A percentile compares a stretch with the other conserved stretches of the same genome.
These are phyloP conservation scores for Thermoascus crustaceus DNA, from an alignment of 2,329 filamentous ascomycete species.

Conservation along the genomic window DNA sequence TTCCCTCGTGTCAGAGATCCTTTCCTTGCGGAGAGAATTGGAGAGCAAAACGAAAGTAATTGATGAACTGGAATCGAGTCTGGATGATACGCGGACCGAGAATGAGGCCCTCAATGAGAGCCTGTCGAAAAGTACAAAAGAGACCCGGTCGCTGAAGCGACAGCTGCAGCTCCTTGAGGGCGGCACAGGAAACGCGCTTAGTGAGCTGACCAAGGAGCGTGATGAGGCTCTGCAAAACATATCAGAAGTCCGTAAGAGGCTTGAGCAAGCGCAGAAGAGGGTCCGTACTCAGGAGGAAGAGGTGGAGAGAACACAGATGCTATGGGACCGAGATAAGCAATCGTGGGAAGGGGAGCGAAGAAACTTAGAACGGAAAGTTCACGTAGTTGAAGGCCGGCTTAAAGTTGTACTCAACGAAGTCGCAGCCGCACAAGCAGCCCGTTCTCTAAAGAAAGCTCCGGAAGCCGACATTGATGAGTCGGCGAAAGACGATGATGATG, in stretches of 20 bases:
- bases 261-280: constrained; percentile 72
- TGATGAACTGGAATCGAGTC: constrained; percentile 67
- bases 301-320: constrained; percentile 63
- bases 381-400: constrained; percentile 80
- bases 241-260: constrained; percentile 63
- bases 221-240: constrained; percentile 71
- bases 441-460: constrained; percentile 22
- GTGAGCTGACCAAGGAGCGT: constrained; percentile 74
- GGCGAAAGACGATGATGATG: constrained; percentile 56
- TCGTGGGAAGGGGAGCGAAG: constrained; percentile 77
- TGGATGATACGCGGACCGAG: constrained; percentile 65
- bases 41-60: constrained; percentile 85
- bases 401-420: constrained; percentile 82
- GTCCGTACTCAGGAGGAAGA: constrained; percentile 75
- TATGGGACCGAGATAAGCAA: constrained; percentile 79
- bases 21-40: constrained; percentile 76
- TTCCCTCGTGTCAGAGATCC: constrained; percentile 87
- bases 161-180: constrained; percentile 82
- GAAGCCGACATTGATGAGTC: constrained; percentile 56
- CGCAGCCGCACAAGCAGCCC: constrained; percentile 34
- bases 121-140: constrained; percentile 59
- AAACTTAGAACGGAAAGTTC: constrained; percentile 72
- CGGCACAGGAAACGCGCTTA: constrained; percentile 75
- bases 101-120: constrained; percentile 61
- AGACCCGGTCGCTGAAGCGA: constrained; percentile 71